Evolutionary conservation across 2,329 filamentous ascomycete species (phyloP).

Genomic region (Fusarium camptoceras): DNA sequence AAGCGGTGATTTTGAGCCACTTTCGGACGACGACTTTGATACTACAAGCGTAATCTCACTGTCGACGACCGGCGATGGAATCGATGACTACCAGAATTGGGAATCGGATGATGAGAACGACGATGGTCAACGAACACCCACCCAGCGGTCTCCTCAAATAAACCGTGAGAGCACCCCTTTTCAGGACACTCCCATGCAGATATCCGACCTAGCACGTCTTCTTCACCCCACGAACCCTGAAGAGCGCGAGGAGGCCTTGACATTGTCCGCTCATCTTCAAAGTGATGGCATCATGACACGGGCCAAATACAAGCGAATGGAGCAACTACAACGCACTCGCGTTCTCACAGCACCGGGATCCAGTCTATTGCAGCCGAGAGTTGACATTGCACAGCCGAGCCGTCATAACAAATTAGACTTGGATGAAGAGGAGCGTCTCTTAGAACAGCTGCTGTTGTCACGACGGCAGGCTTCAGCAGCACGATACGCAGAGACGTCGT

Average conservation of each 20-base stretch:
- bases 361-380: slow-evolving; percentile 31
- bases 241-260: slow-evolving; percentile 82
- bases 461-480: slow-evolving; percentile 53
- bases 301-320: slow-evolving; percentile 76
- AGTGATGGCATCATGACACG: slow-evolving; percentile 82
- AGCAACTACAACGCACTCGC: slow-evolving; percentile 76
- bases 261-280: slow-evolving; percentile 82
- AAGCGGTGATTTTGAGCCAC: slow-evolving; percentile 80
- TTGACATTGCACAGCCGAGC: slow-evolving; percentile 19
- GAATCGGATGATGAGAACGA: slow-evolving; percentile 58
- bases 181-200: slow-evolving; percentile 71
- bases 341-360: slow-evolving; percentile 60
- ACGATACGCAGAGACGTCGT: slow-evolving; percentile 55
- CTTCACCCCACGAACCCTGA: slow-evolving; percentile 83
- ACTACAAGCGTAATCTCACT: slow-evolving; percentile 82
- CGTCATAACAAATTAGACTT: slow-evolving; percentile 58
- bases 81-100: slow-evolving; percentile 62
- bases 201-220: slow-evolving; percentile 79
- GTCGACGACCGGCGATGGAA: slow-evolving; percentile 56
- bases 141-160: slow-evolving; percentile 66
- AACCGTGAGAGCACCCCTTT: slow-evolving; percentile 67
- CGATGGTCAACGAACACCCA: slow-evolving; percentile 77
- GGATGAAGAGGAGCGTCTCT: slow-evolving; percentile 70
- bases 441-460: slow-evolving; percentile 70
- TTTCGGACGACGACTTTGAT: slow-evolving; percentile 71